Percentiles rank a stretch among this genome's conserved stretches.
These are phyloP conservation scores for Papilionanthe hybrid DNA, from an alignment of 116 monocot genomes.

Conservation along the genomic window DNA sequence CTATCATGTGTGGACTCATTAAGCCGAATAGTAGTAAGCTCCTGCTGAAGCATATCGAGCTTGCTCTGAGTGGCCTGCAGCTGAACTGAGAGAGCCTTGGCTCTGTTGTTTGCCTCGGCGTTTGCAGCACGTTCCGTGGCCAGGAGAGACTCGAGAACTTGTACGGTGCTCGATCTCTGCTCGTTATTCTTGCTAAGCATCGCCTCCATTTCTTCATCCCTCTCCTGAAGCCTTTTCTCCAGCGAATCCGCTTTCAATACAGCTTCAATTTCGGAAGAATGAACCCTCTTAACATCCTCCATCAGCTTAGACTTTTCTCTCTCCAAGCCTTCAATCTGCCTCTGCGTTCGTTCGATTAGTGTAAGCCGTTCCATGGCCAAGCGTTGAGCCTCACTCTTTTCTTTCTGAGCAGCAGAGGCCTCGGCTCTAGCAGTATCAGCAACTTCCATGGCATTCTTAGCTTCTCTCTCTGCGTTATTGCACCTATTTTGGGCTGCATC, in stretches of 20 bases:
- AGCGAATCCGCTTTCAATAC: slow-evolving; percentile 44
- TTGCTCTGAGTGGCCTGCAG: slow-evolving; percentile 85
- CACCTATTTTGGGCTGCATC: slow-evolving; percentile 62
- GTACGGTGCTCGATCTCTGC: slow-evolving; percentile 78
- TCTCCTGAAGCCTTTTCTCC: slow-evolving; percentile 65
- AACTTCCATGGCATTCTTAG: slow-evolving; percentile 57
- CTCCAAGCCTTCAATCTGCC: slow-evolving; percentile 51
- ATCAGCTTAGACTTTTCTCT: slow-evolving; percentile 45
- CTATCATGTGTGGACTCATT: slow-evolving; percentile 71
- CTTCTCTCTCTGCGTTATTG: slow-evolving; percentile 62
- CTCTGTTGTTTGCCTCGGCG: slow-evolving; percentile 75
- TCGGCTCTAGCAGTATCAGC: slow-evolving; percentile 73
- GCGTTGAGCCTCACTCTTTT: slow-evolving; percentile 61
- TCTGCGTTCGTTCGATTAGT: slow-evolving; percentile 57
- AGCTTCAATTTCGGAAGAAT: slow-evolving; percentile 53
- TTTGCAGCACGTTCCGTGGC: slow-evolving; percentile 71
- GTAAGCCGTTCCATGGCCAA: slow-evolving; percentile 67
- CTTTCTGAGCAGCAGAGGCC: slow-evolving; percentile 52
- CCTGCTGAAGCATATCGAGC: slow-evolving; percentile 67
- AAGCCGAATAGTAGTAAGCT: slow-evolving; percentile 64
- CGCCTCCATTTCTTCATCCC: slow-evolving; percentile 74
- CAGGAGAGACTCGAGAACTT: slow-evolving; percentile 71
- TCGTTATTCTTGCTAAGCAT: slow-evolving; percentile 67
- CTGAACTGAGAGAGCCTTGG: slow-evolving; percentile 73
- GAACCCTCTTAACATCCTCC: slow-evolving; percentile 40